Conservation (phyloP, 2,329 filamentous ascomycete genomes). For the Aaosphaeria arxii region DNA sequence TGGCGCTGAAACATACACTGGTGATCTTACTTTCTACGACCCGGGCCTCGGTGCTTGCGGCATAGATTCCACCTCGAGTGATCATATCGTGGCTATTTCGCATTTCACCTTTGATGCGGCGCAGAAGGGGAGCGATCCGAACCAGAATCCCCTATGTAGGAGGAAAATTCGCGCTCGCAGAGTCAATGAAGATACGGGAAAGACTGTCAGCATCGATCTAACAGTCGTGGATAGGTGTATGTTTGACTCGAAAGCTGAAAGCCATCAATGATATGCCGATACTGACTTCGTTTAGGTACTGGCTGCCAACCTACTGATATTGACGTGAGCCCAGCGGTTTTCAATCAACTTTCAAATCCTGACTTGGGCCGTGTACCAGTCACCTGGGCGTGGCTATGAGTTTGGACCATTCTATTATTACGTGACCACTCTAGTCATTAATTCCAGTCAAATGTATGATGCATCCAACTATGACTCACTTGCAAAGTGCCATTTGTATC, state of each 20-base stretch:
- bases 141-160: conserved; percentile 67
- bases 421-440: no score
- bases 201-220: conserved; percentile 54
- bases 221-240: conserved; percentile 67
- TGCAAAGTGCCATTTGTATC: no score
- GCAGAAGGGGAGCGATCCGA: conserved; percentile 50
- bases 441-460: no score
- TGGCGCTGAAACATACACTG: conserved; percentile 53
- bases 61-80: conserved; percentile 49
- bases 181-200: conserved; percentile 40
- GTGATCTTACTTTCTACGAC: conserved; percentile 68
- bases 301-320: conserved; percentile 50
- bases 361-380: conserved; percentile 48
- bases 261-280: neutral
- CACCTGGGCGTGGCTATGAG: conserved; percentile 51
- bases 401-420: no score
- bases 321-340: conserved; percentile 49
- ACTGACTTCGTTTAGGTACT: conserved; percentile 34
- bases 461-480: no score
- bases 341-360: conserved; percentile 46
- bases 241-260: neutral
- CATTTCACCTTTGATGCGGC: conserved; percentile 64
- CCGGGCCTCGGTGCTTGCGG: conserved; percentile 70
- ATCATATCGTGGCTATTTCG: conserved; percentile 66
- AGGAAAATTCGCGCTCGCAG: conserved; percentile 61